phyloP scores from a whole-genome alignment of 2,329 filamentous ascomycete genomes.

The Hypoxylon sp. region DNA sequence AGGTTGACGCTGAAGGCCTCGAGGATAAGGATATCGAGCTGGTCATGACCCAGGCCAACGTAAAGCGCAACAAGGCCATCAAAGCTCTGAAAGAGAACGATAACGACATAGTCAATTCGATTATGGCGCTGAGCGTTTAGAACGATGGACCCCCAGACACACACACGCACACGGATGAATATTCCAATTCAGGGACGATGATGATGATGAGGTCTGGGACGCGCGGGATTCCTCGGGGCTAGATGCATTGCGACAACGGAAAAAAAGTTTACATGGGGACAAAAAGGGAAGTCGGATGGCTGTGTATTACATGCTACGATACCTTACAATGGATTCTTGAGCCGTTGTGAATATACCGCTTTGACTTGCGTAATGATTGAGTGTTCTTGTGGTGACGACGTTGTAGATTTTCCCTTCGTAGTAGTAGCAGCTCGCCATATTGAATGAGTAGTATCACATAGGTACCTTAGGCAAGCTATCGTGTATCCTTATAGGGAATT shows the following conservation, averaged over 20 bases:
- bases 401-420: not conserved
- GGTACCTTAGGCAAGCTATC: not conserved
- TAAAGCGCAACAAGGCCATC: conserved; percentile 98
- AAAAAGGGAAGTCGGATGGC: conserved; percentile 47
- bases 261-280: conserved; percentile 44
- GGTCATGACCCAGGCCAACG: conserved; percentile 97
- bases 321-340: conserved; percentile 47
- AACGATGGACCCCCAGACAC: conserved; percentile 34
- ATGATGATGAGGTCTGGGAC: conserved; percentile 8
- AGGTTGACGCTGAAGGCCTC: conserved; percentile 93
- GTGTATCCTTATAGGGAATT: not conserved
- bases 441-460: not conserved
- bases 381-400: conserved; percentile 5
- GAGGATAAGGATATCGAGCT: conserved; percentile 99
- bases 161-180: conserved; percentile 16
- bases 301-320: conserved; percentile 50
- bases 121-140: conserved; percentile 96
- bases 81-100: conserved; percentile 99
- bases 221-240: conserved; percentile 32
- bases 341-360: conserved; percentile 31
- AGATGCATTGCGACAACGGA: conserved; percentile 47
- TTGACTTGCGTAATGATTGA: conserved; percentile 21
- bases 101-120: conserved; percentile 99
- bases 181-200: conserved; percentile 14
- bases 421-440: no score